Conservation (phyloP, 2,329 filamentous ascomycete species). For the Dendrostoma leiphaemia region DNA sequence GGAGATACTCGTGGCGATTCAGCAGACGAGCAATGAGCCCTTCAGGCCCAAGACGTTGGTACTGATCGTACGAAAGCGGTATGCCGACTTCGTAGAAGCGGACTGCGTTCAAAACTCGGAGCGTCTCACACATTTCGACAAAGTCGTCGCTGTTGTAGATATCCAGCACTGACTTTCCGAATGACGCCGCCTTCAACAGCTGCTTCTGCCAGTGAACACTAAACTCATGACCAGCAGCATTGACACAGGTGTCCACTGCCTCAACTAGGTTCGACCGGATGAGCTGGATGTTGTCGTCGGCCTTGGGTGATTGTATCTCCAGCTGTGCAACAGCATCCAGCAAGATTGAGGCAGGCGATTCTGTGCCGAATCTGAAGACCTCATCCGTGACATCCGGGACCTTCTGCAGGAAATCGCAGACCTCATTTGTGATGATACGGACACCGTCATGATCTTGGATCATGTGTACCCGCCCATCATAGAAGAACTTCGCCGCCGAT, state of each 20-base stretch:
- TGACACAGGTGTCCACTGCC: slow-evolving; percentile 90
- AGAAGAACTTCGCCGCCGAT: slow-evolving; percentile 75
- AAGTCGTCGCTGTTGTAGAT: slow-evolving; percentile 98
- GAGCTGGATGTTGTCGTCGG: slow-evolving; percentile 94
- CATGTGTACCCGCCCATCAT: slow-evolving; percentile 87
- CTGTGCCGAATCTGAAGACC: slow-evolving; percentile 85
- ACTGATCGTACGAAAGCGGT: slow-evolving; percentile 90
- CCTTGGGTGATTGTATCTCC: slow-evolving; percentile 91
- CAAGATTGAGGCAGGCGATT: slow-evolving; percentile 86
- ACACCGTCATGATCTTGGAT: slow-evolving; percentile 84
- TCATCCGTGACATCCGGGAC: slow-evolving; percentile 84
- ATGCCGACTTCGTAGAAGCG: slow-evolving; percentile 89
- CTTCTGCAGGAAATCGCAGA: slow-evolving; percentile 96
- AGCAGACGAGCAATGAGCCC: slow-evolving; percentile 82
- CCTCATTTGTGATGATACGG: slow-evolving; percentile 83
- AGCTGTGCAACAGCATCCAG: slow-evolving; percentile 89
- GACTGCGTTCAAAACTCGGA: slow-evolving; percentile 89
- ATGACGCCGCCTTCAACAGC: slow-evolving; percentile 91
- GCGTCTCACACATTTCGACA: slow-evolving; percentile 94
- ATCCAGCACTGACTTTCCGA: slow-evolving; percentile 95
- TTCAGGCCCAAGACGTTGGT: slow-evolving; percentile 84
- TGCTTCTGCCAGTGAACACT: slow-evolving; percentile 91
- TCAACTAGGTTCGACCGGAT: slow-evolving; percentile 86
- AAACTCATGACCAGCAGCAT: slow-evolving; percentile 90
- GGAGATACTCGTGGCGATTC: slow-evolving; percentile 84